phyloP scores from a whole-genome alignment of 2,329 filamentous ascomycete genomes.

The Fusarium secorum region DNA sequence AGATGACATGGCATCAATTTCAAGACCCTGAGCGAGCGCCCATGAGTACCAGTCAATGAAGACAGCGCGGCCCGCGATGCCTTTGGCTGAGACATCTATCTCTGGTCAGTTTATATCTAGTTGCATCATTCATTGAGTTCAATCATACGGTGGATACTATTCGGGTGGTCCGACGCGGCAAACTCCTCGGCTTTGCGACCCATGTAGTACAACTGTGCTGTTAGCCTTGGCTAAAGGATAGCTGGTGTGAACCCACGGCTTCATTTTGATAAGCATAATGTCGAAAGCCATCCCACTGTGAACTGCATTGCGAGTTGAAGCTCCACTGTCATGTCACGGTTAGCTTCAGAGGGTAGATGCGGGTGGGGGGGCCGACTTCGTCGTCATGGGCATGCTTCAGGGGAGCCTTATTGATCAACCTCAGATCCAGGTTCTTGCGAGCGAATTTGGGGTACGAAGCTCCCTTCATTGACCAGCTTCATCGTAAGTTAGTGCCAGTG shows the following conservation, averaged over 20 bases:
- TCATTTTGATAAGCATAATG: conserved; percentile 40
- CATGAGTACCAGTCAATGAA: conserved; percentile 35
- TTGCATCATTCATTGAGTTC: accelerated
- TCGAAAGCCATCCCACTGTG: conserved; percentile 37
- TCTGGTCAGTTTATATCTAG: accelerated
- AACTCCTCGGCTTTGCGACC: conserved; percentile 35
- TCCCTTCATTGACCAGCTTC: conserved; percentile 26
- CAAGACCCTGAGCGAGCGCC: conserved; percentile 3
- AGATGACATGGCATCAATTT: conserved; percentile 26
- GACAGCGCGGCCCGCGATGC: conserved; percentile 24
- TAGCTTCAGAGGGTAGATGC: background rate
- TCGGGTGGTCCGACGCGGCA: conserved; percentile 16
- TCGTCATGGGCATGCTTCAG: conserved; percentile 40
- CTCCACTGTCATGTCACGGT: background rate
- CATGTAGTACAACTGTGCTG: conserved; percentile 37
- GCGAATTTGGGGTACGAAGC: conserved; percentile 34
- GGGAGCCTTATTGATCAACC: conserved; percentile 36
- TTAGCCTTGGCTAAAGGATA: background rate
- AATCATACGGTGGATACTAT: conserved; percentile 35
- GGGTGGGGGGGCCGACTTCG: background rate
- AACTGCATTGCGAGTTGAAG: conserved; percentile 35
- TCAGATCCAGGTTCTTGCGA: conserved; percentile 26
- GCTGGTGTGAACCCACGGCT: background rate
- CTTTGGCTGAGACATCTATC: conserved; percentile 18
- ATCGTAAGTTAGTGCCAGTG: background rate